phyloP scores from a whole-genome alignment of 225 moss, liverwort and hornwort genomes.

The Antitrichia curtipendula region DNA sequence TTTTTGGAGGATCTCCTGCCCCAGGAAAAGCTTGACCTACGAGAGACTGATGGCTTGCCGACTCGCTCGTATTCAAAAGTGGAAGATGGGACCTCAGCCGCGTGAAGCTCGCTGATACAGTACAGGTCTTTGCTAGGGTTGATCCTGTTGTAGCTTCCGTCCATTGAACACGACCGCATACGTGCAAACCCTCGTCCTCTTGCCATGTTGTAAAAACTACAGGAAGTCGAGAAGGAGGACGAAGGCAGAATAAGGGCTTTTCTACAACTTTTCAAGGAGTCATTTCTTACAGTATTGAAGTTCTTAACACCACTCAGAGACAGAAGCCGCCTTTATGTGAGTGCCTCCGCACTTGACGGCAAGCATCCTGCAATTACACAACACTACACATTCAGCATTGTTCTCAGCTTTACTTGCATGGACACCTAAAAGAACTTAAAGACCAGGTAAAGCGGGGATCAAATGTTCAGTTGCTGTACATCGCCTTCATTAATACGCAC shows the following conservation, averaged over 20 bases:
- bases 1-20: background rate
- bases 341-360: background rate
- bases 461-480: background rate
- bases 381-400: background rate
- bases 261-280: background rate
- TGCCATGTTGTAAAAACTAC: background rate
- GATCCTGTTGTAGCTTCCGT: background rate
- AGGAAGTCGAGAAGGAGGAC: background rate
- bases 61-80: constrained; percentile 11
- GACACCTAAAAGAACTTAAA: background rate
- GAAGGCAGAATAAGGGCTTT: background rate
- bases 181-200: constrained; percentile 3
- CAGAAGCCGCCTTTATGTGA: background rate
- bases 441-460: background rate
- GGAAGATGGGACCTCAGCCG: background rate
- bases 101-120: constrained; percentile 6
- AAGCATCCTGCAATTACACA: background rate
- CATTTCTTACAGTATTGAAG: background rate
- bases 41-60: background rate
- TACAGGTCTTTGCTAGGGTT: background rate
- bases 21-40: constrained; percentile 16
- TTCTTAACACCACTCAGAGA: background rate
- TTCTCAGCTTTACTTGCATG: background rate
- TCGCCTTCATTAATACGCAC: background rate
- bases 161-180: constrained; percentile 22